Conservation (phyloP, 2,329 filamentous ascomycete genomes). For the Magnaporthales sp. region DNA sequence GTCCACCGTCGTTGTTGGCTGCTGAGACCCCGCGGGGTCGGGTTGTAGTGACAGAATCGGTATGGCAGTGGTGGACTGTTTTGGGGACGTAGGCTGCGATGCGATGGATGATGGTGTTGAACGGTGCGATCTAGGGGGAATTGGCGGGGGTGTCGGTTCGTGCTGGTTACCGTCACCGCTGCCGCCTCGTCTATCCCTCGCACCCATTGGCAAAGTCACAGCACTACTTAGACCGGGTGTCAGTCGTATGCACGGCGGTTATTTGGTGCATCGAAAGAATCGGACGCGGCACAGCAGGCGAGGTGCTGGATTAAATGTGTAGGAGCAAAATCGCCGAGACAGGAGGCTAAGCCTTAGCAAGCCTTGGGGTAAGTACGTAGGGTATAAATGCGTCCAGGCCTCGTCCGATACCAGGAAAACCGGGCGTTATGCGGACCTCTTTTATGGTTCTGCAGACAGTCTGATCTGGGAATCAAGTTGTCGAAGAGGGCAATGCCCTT, state of each 20-base stretch:
- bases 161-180: constrained; percentile 6
- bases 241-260: neutral
- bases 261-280: neutral
- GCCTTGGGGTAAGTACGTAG: neutral
- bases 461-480: neutral
- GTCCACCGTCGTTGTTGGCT: constrained; percentile 1
- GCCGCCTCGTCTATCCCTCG: constrained; percentile 15
- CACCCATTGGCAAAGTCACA: constrained; percentile 17
- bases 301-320: neutral
- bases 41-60: constrained; percentile 17
- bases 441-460: neutral
- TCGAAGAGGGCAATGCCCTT: neutral
- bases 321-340: neutral
- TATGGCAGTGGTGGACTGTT: constrained; percentile 14
- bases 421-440: neutral
- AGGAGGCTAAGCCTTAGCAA: neutral
- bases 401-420: neutral
- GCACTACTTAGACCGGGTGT: constrained; percentile 10
- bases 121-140: constrained; percentile 12
- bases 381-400: neutral
- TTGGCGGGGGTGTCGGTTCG: constrained; percentile 10
- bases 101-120: neutral
- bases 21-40: constrained; percentile 13
- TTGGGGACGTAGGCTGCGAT: constrained; percentile 3
- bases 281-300: neutral